A percentile compares a stretch with the other conserved stretches of the same genome.
Conservation (phyloP, 495 filamentous ascomycete genomes). For the Penicillium crystallinum region DNA sequence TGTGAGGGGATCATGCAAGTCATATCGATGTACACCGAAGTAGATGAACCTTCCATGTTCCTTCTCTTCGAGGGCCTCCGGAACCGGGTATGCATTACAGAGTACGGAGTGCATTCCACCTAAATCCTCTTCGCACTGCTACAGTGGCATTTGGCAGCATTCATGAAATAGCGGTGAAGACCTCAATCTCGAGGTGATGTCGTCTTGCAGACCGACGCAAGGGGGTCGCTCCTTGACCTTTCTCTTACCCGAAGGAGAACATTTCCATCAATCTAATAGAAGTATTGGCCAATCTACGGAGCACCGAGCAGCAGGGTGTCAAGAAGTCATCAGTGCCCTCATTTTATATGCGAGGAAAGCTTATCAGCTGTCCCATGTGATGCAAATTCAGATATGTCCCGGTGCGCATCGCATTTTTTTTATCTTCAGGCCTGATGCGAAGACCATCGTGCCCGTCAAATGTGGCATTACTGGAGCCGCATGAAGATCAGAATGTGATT, state of each 20-base stretch:
- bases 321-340: too few relatives aligned
- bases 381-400: slow-evolving; percentile 1
- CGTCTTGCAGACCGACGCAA: slow-evolving; percentile 23
- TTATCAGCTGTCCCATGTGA: neutral
- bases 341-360: slow-evolving; percentile 4
- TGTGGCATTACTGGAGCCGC: slow-evolving; percentile 7
- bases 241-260: neutral
- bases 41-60: neutral
- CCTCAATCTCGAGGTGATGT: slow-evolving; percentile 11
- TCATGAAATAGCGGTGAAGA: slow-evolving; percentile 22
- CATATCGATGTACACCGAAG: neutral
- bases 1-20: neutral
- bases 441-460: neutral
- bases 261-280: neutral
- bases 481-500: slow-evolving; percentile 1
- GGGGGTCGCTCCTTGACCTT: slow-evolving; percentile 7
- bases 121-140: neutral
- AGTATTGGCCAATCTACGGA: neutral
- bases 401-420: neutral
- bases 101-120: too few relatives aligned
- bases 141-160: neutral
- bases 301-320: too few relatives aligned
- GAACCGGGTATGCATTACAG: too few relatives aligned
- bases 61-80: too few relatives aligned
- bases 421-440: neutral